Percentiles rank a stretch among this genome's conserved stretches.
Conservation (phyloP, 768 basidiomycete genomes). For the Pleurotus ostreatus region DNA sequence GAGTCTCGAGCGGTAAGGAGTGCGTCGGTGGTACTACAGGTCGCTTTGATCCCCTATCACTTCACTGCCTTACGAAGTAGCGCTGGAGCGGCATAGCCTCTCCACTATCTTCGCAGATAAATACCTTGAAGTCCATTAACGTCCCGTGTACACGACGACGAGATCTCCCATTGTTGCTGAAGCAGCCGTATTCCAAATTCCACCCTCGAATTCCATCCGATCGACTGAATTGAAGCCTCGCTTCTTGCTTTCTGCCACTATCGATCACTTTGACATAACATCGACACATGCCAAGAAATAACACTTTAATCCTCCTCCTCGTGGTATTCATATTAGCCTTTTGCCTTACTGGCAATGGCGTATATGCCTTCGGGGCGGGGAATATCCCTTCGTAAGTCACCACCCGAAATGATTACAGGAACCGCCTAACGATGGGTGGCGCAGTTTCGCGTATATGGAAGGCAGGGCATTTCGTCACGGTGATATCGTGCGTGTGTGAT, state of each 20-base stretch:
- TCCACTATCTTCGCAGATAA: too few relatives aligned
- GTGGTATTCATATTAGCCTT: constrained; percentile 49
- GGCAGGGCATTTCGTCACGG: constrained; percentile 86
- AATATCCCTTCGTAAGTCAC: constrained; percentile 58
- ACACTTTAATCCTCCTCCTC: constrained; percentile 35
- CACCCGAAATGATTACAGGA: neutral
- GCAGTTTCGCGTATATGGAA: constrained; percentile 80
- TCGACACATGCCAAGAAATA: constrained; percentile 27
- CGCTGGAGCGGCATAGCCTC: too few relatives aligned
- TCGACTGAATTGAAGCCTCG: neutral
- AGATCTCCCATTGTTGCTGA: too few relatives aligned
- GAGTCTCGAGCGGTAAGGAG: too few relatives aligned
- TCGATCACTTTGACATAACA: neutral
- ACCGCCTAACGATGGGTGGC: constrained; percentile 10
- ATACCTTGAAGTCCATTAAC: too few relatives aligned
- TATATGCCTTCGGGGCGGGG: constrained; percentile 77
- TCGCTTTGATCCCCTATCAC: too few relatives aligned
- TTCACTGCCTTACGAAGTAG: too few relatives aligned
- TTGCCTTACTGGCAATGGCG: constrained; percentile 53
- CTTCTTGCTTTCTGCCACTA: neutral
- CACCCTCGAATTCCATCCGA: neutral
- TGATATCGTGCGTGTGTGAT: constrained; percentile 59
- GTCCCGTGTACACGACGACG: too few relatives aligned
- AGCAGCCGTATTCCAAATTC: too few relatives aligned
- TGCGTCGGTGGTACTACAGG: too few relatives aligned